Evolutionary conservation across 768 basidiomycete species (phyloP).

Genomic region (Phlebiopsis gigantea): DNA sequence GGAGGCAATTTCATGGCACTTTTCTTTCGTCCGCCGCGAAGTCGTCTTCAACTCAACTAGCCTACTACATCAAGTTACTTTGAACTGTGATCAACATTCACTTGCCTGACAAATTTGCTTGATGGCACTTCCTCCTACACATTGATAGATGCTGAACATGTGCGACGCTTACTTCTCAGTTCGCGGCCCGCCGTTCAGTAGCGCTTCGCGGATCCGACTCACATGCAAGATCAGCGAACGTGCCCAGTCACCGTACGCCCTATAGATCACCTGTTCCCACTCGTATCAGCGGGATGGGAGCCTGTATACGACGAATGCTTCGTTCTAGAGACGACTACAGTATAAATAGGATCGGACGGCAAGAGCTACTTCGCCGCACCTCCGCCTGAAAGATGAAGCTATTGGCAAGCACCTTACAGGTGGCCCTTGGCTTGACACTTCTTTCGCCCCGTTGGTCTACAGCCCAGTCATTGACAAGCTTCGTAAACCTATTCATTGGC

Average conservation of each 20-base stretch:
- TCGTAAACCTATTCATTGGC: constrained; percentile 48
- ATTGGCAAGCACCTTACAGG: not conserved
- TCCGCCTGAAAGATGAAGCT: not conserved
- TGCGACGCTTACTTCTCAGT: too few relatives aligned
- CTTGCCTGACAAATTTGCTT: too few relatives aligned
- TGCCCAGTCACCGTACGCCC: not conserved
- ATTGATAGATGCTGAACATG: too few relatives aligned
- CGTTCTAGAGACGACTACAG: not conserved
- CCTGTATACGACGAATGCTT: not conserved
- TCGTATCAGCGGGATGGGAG: not conserved
- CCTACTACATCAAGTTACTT: too few relatives aligned
- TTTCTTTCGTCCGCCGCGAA: too few relatives aligned
- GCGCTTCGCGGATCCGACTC: not conserved
- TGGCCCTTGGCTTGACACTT: not conserved
- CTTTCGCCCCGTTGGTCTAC: not conserved
- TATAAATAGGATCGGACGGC: not conserved
- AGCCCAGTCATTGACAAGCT: constrained; percentile 30
- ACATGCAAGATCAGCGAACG: not conserved
- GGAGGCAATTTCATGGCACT: too few relatives aligned
- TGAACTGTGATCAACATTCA: too few relatives aligned
- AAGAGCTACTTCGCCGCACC: not conserved
- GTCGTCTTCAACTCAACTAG: too few relatives aligned
- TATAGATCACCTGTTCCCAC: not conserved
- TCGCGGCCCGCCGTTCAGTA: too few relatives aligned
- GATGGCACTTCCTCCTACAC: too few relatives aligned